Evolutionary conservation across 1,139 yeast species (phyloP).

Genomic region (Suhomyces bolitotheri): DNA sequence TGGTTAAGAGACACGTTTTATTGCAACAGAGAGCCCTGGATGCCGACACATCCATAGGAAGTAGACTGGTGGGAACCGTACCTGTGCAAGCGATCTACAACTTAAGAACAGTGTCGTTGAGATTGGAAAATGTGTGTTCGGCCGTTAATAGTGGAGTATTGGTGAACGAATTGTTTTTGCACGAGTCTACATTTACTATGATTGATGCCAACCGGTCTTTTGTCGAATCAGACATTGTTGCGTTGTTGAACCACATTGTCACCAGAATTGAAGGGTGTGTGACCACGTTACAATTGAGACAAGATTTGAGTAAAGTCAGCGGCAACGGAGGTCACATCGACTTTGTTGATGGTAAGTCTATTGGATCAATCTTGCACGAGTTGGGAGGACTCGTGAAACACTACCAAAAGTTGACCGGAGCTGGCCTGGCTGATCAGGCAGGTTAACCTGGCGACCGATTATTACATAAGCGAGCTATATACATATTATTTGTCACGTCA

Average conservation of each 20-base stretch:
- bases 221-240: constrained; percentile 40
- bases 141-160: constrained; percentile 26
- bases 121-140: constrained; percentile 53
- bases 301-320: constrained; percentile 26
- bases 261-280: constrained; percentile 64
- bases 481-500: too few species aligned
- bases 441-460: too few species aligned
- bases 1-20: constrained; percentile 58
- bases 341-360: constrained; percentile 24
- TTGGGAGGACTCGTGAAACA: constrained; percentile 16
- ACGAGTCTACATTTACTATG: constrained; percentile 28
- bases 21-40: constrained; percentile 33
- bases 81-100: constrained; percentile 48
- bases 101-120: constrained; percentile 48
- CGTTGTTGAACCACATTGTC: constrained; percentile 61
- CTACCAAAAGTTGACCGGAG: constrained; percentile 6
- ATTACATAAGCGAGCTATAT: too few species aligned
- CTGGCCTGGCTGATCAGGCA: too few species aligned
- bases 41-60: constrained; percentile 16
- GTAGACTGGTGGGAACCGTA: constrained; percentile 39
- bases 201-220: constrained; percentile 26
- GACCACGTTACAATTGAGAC: constrained; percentile 36
- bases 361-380: constrained; percentile 31
- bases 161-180: constrained; percentile 30
- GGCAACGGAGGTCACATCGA: constrained; percentile 30